phyloP scores from a whole-genome alignment of 768 basidiomycete species.

The Boletales sp. region DNA sequence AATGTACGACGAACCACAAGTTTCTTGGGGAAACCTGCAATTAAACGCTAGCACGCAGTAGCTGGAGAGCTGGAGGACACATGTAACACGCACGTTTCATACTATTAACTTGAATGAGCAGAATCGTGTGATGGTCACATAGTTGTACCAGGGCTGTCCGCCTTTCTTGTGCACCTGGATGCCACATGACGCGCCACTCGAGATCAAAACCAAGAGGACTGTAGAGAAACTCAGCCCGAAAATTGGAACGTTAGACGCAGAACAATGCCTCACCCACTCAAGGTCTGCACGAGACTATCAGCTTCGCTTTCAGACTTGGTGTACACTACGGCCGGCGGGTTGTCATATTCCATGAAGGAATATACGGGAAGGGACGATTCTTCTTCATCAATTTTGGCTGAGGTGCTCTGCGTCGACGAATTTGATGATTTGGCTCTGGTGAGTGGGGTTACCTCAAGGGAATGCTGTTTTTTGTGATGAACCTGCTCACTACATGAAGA shows the following conservation, averaged over 20 bases:
- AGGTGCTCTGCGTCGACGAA: conserved; percentile 3
- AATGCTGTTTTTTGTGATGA: neutral
- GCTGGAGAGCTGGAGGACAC: neutral
- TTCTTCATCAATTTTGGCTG: neutral
- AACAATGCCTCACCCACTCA: conserved; percentile 33
- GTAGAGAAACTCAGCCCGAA: neutral
- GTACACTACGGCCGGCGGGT: conserved; percentile 35
- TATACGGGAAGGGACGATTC: conserved; percentile 30
- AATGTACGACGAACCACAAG: conserved; percentile 31
- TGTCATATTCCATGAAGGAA: conserved; percentile 34
- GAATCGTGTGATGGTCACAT: conserved; percentile 38
- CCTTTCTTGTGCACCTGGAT: conserved; percentile 30
- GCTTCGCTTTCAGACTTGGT: conserved; percentile 40
- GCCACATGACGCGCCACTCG: conserved; percentile 43
- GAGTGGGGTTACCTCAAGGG: neutral
- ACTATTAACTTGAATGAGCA: conserved; percentile 45
- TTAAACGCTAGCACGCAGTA: neutral
- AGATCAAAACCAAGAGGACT: conserved; percentile 52
- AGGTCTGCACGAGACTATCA: conserved; percentile 33
- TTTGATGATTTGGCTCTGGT: conserved; percentile 1
- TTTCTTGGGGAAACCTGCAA: conserved; percentile 41
- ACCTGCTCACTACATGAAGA: conserved; percentile 1
- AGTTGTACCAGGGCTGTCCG: conserved; percentile 46
- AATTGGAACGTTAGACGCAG: neutral
- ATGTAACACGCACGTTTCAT: conserved; percentile 39